These are phyloP conservation scores for Lactarius evosmus DNA, from an alignment of 768 basidiomycete species.

Conservation along the genomic window DNA sequence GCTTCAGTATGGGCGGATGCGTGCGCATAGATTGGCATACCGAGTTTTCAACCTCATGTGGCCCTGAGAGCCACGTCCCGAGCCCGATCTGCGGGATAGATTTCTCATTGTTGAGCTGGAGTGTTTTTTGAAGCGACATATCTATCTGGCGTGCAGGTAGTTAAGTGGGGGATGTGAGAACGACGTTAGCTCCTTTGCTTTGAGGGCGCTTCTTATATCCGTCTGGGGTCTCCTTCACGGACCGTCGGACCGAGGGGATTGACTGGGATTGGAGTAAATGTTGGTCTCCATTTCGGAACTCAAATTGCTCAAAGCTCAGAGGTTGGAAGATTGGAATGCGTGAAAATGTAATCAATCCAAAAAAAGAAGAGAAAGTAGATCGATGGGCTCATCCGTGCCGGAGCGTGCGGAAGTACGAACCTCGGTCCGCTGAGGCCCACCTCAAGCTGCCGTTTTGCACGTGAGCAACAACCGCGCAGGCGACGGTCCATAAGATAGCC, in stretches of 20 bases:
- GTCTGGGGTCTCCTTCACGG: background rate
- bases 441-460: background rate
- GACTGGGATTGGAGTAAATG: too few species aligned
- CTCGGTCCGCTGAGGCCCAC: background rate
- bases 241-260: background rate
- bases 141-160: conserved; percentile 1
- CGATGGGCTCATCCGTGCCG: too few species aligned
- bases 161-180: background rate
- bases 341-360: too few species aligned
- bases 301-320: too few species aligned
- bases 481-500: too few species aligned
- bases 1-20: background rate
- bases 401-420: background rate
- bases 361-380: too few species aligned
- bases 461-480: background rate
- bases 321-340: too few species aligned
- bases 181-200: background rate
- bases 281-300: too few species aligned
- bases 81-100: conserved; percentile 74
- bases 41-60: conserved; percentile 70
- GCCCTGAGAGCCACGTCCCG: conserved; percentile 78
- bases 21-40: conserved; percentile 37
- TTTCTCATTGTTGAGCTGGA: conserved; percentile 47
- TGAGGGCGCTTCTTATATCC: background rate
- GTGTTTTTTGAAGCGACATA: conserved; percentile 43